Evolutionary conservation across 2,329 filamentous ascomycete genomes (phyloP), one percentile per base, ranked within the genome.

Genomic region (Ceratocystis harringtonii): DNA sequence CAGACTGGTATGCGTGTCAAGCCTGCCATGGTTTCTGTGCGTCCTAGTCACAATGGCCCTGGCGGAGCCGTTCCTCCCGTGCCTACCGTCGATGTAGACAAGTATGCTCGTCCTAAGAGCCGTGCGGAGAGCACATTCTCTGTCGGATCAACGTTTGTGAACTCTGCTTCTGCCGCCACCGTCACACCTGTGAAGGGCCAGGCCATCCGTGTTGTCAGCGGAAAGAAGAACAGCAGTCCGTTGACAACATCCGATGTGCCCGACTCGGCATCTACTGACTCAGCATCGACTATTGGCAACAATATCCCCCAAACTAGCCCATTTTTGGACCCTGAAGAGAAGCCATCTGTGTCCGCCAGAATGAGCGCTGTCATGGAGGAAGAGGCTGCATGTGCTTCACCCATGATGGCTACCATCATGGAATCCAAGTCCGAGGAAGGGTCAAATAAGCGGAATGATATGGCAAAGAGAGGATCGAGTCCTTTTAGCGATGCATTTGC

Each of bases 11-110:
- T 92, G 73, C 85, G 91, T 68, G 89, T 88, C 69, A 95, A 94
- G 76, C 90, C 94, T 8, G 92, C 90, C 44, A 87, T 97, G 72
- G 91, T 99, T 73, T 96, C 90, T 71, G 91, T 99, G 69, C 94
- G 90, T 75, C 88, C 88, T 5, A 80, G 76, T 63, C 52, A 57
- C 3, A 17, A n/a, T 28, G 79, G 80, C 41, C 78, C 74, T 36
- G 80, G 80, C 45, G 76, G 79, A 66, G 76, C 78, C 62, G 78
- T 87, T 19, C 89, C 90, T 2, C 89, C 89, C 0, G 86, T 92
- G 5, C 88, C 89, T 5, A 78, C 78, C 66, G 85, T 94, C 70
- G 85, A 91, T 71, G 83, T 81, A 69, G 80, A 81, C 68, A 83
- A 80, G 72, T 86, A 84, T 71, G 78, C 76, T 19, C 77, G 76